Evolutionary conservation across 805 yeast genomes (phyloP).

Genomic region (Candida mattraensis): DNA sequence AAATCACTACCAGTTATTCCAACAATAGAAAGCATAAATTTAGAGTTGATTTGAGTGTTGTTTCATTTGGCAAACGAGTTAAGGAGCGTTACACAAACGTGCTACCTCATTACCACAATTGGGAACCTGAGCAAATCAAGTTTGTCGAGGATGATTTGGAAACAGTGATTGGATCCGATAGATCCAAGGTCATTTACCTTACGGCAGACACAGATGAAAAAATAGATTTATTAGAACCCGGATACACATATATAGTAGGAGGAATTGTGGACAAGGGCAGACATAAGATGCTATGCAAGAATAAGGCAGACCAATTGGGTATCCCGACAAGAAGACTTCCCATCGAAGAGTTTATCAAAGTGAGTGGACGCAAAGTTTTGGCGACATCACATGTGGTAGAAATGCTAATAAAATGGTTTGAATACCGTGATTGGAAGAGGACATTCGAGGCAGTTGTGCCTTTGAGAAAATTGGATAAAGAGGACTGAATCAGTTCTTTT

Average conservation of each 20-base stretch:
- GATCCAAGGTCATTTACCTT: slow-evolving; percentile 58
- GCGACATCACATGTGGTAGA: slow-evolving; percentile 97
- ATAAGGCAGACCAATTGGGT: slow-evolving; percentile 76
- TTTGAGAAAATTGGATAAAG: slow-evolving; percentile 56
- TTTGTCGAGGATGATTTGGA: slow-evolving; percentile 44
- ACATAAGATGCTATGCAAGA: slow-evolving; percentile 73
- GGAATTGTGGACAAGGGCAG: slow-evolving; percentile 97
- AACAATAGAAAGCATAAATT: slow-evolving; percentile 63
- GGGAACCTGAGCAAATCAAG: slow-evolving; percentile 58
- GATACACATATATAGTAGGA: slow-evolving; percentile 81
- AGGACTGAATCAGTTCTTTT: slow-evolving; percentile 11
- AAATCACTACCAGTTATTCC: slow-evolving; percentile 79
- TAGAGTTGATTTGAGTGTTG: slow-evolving; percentile 57
- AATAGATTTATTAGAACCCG: slow-evolving; percentile 61
- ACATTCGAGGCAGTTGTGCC: slow-evolving; percentile 92
- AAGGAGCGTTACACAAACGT: slow-evolving; percentile 66
- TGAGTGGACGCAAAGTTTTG: slow-evolving; percentile 84
- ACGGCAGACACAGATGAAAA: slow-evolving; percentile 85
- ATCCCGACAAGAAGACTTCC: slow-evolving; percentile 79
- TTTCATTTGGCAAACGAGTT: slow-evolving; percentile 66
- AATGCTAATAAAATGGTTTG: slow-evolving; percentile 76
- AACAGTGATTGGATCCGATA: slow-evolving; percentile 27
- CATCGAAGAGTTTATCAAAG: slow-evolving; percentile 75
- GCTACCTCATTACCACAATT: slow-evolving; percentile 56
- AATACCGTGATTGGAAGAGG: slow-evolving; percentile 74